phyloP scores from a whole-genome alignment of 441 rosid species.

The Erodium moschatum region DNA sequence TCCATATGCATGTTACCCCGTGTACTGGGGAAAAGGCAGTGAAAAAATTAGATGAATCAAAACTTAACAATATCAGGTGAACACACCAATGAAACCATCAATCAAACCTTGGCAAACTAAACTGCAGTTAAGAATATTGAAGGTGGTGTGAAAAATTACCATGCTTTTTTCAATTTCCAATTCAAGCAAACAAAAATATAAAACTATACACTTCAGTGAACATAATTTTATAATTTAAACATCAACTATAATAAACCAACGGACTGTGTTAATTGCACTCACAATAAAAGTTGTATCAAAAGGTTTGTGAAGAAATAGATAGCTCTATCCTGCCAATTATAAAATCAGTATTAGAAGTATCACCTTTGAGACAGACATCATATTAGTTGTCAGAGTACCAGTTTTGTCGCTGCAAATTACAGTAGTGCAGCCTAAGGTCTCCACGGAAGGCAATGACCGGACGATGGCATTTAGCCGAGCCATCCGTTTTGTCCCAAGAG shows the following conservation, averaged over 20 bases:
- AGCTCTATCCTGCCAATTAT: neutral
- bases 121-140: neutral
- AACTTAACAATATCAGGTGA: neutral
- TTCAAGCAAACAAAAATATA: neutral
- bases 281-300: neutral
- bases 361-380: constrained; percentile 98
- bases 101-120: neutral
- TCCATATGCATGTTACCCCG: neutral
- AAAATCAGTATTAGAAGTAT: constrained; percentile 15
- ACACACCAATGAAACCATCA: neutral
- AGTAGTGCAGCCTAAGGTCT: constrained; percentile 96
- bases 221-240: neutral
- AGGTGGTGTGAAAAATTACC: neutral
- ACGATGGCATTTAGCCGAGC: constrained; percentile 98
- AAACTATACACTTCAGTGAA: neutral
- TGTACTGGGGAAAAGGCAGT: neutral
- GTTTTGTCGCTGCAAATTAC: constrained; percentile 98
- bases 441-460: constrained; percentile 95
- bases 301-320: neutral
- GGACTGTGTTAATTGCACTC: neutral
- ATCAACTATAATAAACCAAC: neutral
- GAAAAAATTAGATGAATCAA: neutral
- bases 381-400: constrained; percentile 94
- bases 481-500: constrained; percentile 98
- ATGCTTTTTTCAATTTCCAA: neutral